These are phyloP conservation scores for Exophiala viscosa DNA, from an alignment of 2,329 filamentous ascomycete genomes.

Conservation along the genomic window DNA sequence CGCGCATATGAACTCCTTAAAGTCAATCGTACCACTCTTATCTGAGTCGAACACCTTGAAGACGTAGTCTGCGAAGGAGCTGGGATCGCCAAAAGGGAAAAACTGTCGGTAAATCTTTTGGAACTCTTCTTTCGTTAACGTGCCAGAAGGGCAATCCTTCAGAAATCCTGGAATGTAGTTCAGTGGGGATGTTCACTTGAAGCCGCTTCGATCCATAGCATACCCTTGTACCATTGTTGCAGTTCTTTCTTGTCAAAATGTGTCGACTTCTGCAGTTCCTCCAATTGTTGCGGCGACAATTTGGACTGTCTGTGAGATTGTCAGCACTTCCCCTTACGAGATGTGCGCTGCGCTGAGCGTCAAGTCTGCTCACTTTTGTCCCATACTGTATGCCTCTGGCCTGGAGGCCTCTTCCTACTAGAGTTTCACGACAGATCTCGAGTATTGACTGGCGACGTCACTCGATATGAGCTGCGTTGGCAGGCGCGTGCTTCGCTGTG, in stretches of 20 bases:
- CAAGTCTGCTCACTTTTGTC: slow-evolving; percentile 20
- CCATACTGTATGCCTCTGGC: slow-evolving; percentile 22
- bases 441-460: not conserved
- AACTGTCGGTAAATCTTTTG: slow-evolving; percentile 99
- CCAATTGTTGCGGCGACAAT: slow-evolving; percentile 92
- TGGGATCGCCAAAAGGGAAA: slow-evolving; percentile 97
- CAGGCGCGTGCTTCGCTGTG: not conserved
- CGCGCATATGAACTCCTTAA: slow-evolving; percentile 99
- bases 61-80: slow-evolving; percentile 96
- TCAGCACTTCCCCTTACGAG: not conserved
- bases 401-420: slow-evolving; percentile 11
- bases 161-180: slow-evolving; percentile 51
- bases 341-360: not conserved
- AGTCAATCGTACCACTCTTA: slow-evolving; percentile 95
- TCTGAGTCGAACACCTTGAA: slow-evolving; percentile 99
- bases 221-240: slow-evolving; percentile 99
- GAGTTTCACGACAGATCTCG: slow-evolving; percentile 5
- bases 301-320: slow-evolving; percentile 76
- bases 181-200: slow-evolving; percentile 2
- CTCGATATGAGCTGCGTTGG: slow-evolving; percentile 1
- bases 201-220: slow-evolving; percentile 29
- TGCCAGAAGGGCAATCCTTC: slow-evolving; percentile 95
- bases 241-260: slow-evolving; percentile 99
- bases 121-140: slow-evolving; percentile 96
- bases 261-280: slow-evolving; percentile 91